Evolutionary conservation across 2,329 filamentous ascomycete species (phyloP), one percentile per base, ranked within the genome.

Genomic region (Xylariaceae sp.): DNA sequence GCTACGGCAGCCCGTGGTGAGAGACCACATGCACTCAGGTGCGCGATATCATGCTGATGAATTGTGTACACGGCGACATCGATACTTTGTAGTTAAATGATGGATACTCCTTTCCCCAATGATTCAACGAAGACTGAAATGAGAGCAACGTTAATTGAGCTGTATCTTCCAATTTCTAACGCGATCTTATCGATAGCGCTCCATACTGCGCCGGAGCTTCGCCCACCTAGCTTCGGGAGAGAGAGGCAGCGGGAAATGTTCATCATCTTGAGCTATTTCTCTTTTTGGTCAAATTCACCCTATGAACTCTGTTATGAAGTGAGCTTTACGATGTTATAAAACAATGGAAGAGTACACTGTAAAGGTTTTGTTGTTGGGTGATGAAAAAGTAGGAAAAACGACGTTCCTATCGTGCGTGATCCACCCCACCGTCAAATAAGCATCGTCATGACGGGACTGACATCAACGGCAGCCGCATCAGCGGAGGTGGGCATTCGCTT

Each of bases 381-480:
- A 84, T 64, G 73, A 76, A 52, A 71, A 72, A 59, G 79, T 79
- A 54, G 81, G 81, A 47, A 85, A 84, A 65, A 80, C 79, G 18
- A 81, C 76, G 1, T 83, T 84, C 63, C 62, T 84, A 59, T 81
- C 80, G 81, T 83, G 61, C 56, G 80, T 54, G 6, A 19, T 39
- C 12, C 32, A 17, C 46, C 19, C 38, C 45, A 48, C 35, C 51
- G 44, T 18, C 11, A 6, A 42, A 32, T 12, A 27, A 39, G 11
- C 11, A 17, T 39, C 41, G 38, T 17, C 40, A 36, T 42, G 39
- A 47, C 42, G 42, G 40, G 39, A 47, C 42, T 44, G 40, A 53
- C 44, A 43, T 18, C 45, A 18, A 40, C 11, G 11, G 40, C 56
- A 83, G 81, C 48, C 73, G 80, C 50, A 72, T 83, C 59, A 80